Conservation (phyloP, 139 green algal genomes). For the Ettlia oleoabundans region DNA sequence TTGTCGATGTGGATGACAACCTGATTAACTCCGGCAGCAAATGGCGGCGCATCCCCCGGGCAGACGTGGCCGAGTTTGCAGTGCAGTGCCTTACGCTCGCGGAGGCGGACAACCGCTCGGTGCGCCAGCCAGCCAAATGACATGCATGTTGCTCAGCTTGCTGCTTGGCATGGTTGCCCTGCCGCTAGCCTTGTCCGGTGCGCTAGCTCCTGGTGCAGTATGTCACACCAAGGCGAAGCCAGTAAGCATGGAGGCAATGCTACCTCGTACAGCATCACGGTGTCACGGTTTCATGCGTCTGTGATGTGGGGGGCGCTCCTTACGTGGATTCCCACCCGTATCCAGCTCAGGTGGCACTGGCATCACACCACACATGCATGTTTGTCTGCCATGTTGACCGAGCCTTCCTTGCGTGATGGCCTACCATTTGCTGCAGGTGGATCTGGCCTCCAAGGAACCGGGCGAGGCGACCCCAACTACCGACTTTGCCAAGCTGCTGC, state of each 20-base stretch:
- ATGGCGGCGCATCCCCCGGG: constrained; percentile 71
- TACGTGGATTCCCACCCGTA: too few relatives aligned
- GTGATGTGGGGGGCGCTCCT: too few relatives aligned
- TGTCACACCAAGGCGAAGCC: too few relatives aligned
- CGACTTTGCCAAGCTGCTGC: constrained; percentile 56
- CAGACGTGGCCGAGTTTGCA: constrained; percentile 79
- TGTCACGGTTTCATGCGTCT: too few relatives aligned
- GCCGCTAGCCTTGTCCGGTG: too few relatives aligned
- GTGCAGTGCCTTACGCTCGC: constrained; percentile 43
- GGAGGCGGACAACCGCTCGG: constrained; percentile 35
- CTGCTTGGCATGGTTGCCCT: too few relatives aligned
- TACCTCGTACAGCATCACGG: too few relatives aligned
- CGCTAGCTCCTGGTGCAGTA: too few relatives aligned
- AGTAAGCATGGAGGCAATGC: neutral
- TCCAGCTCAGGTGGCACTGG: neutral
- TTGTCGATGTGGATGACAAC: constrained; percentile 83
- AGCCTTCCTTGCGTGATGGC: neutral
- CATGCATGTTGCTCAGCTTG: too few relatives aligned
- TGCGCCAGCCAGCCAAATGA: too few relatives aligned
- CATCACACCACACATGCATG: neutral
- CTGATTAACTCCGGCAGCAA: constrained; percentile 54
- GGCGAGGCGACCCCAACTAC: constrained; percentile 51
- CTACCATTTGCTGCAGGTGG: constrained; percentile 15
- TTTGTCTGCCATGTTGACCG: neutral
- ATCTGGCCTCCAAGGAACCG: constrained; percentile 50